Conservation (phyloP, 495 filamentous ascomycete species). For the Cairneyella variabilis region DNA sequence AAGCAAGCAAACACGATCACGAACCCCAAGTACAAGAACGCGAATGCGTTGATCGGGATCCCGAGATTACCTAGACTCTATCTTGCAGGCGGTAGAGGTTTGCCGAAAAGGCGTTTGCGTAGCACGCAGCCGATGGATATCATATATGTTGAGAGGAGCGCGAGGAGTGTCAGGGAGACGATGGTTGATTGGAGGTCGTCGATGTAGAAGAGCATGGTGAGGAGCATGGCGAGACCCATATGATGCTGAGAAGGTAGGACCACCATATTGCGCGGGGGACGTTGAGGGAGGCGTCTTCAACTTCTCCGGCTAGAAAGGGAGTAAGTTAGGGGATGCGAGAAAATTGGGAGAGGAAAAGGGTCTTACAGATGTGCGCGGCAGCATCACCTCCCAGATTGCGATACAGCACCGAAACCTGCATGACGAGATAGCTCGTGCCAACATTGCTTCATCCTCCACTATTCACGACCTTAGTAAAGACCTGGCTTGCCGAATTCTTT, state of each 20-base stretch:
- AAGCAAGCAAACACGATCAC: slow-evolving; percentile 41
- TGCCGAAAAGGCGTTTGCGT: slow-evolving; percentile 29
- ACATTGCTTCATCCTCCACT: slow-evolving; percentile 32
- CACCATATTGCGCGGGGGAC: slow-evolving; percentile 42
- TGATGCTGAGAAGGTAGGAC: slow-evolving; percentile 36
- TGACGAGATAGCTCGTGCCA: slow-evolving; percentile 34
- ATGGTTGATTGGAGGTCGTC: slow-evolving; percentile 52
- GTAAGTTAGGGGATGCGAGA: too few relatives aligned
- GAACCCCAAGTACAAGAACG: slow-evolving; percentile 32
- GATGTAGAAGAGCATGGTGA: slow-evolving; percentile 39
- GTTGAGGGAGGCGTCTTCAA: slow-evolving; percentile 36
- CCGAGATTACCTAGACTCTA: slow-evolving; percentile 37
- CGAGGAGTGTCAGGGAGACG: slow-evolving; percentile 42
- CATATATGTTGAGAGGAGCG: slow-evolving; percentile 45
- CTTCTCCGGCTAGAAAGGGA: slow-evolving; percentile 45
- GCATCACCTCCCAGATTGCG: slow-evolving; percentile 28
- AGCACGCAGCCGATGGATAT: slow-evolving; percentile 32
- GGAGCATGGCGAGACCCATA: slow-evolving; percentile 36
- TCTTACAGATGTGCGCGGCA: slow-evolving; percentile 11
- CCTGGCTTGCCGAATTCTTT: slow-evolving; percentile 28
- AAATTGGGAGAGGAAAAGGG: not conserved
- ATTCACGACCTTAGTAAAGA: slow-evolving; percentile 33
- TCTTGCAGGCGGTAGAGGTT: slow-evolving; percentile 38
- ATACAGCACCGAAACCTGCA: slow-evolving; percentile 37
- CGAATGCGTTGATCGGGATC: slow-evolving; percentile 32